Percentiles rank a stretch among this genome's conserved stretches.
Conservation (phyloP, 2,329 filamentous ascomycete genomes). For the Neoarthrinium moseri region DNA sequence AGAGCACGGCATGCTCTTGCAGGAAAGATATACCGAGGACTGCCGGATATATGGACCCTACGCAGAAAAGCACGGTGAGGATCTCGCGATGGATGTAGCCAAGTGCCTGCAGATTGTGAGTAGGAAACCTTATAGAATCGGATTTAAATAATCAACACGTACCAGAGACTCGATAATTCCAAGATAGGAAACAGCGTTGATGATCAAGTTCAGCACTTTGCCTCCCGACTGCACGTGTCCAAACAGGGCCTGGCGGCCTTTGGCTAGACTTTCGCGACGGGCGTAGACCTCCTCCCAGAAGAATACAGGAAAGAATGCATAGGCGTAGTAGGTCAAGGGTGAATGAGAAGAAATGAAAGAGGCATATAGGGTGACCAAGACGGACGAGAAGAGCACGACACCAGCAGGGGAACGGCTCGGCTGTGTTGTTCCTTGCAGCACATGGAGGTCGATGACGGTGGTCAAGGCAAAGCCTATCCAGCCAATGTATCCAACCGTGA, state of each 20-base stretch:
- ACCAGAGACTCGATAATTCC: constrained; percentile 77
- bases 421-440: constrained; percentile 69
- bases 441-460: constrained; percentile 83
- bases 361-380: constrained; percentile 74
- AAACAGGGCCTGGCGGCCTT: constrained; percentile 69
- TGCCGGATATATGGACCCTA: constrained; percentile 76
- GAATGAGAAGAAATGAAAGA: constrained; percentile 79
- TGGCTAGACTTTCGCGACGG: constrained; percentile 65
- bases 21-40: constrained; percentile 74
- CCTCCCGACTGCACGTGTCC: constrained; percentile 62
- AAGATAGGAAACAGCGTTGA: constrained; percentile 69
- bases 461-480: constrained; percentile 94
- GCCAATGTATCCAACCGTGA: constrained; percentile 87
- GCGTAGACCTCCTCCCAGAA: constrained; percentile 98
- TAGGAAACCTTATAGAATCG: no score
- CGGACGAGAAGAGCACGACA: constrained; percentile 68
- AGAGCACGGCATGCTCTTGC: constrained; percentile 60
- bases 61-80: constrained; percentile 74
- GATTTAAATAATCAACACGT: constrained; percentile 27
- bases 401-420: constrained; percentile 61
- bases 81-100: constrained; percentile 91
- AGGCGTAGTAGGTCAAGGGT: constrained; percentile 82
- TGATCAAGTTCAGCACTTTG: constrained; percentile 54
- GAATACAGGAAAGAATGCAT: constrained; percentile 85
- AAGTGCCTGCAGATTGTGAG: constrained; percentile 60